Evolutionary conservation across 2,329 filamentous ascomycete species (phyloP).

Genomic region (Beauveria brongniartii): DNA sequence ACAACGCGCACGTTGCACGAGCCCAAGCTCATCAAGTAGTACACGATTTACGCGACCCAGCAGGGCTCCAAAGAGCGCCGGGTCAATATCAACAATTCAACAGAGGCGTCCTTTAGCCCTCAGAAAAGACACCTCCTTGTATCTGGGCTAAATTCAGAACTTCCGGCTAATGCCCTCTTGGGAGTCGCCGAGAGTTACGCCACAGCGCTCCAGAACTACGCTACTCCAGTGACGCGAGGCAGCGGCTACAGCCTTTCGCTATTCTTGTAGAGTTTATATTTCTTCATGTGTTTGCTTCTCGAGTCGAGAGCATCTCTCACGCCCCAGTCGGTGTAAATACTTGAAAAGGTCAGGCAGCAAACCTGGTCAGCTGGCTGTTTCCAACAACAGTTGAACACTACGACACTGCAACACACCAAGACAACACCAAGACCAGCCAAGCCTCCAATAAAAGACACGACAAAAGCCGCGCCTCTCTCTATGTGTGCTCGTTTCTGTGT

Average conservation of each 20-base stretch:
- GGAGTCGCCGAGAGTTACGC: neutral
- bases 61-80: neutral
- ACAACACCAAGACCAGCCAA: neutral
- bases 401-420: neutral
- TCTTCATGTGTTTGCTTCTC: neutral
- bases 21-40: neutral
- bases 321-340: neutral
- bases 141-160: neutral
- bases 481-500: neutral
- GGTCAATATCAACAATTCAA: neutral
- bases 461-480: neutral
- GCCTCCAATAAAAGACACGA: neutral
- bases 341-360: neutral
- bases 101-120: neutral
- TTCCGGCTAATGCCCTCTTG: neutral
- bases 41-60: neutral
- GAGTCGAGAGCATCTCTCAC: neutral
- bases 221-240: neutral
- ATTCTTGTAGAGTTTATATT: neutral
- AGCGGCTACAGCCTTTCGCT: neutral
- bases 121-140: neutral
- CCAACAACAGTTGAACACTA: neutral
- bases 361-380: neutral
- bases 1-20: neutral
- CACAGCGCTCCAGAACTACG: neutral